A percentile compares a stretch with the other conserved stretches of the same genome.
Conservation (phyloP, 306 rosid genomes). For the Dalbergia cultrata region DNA sequence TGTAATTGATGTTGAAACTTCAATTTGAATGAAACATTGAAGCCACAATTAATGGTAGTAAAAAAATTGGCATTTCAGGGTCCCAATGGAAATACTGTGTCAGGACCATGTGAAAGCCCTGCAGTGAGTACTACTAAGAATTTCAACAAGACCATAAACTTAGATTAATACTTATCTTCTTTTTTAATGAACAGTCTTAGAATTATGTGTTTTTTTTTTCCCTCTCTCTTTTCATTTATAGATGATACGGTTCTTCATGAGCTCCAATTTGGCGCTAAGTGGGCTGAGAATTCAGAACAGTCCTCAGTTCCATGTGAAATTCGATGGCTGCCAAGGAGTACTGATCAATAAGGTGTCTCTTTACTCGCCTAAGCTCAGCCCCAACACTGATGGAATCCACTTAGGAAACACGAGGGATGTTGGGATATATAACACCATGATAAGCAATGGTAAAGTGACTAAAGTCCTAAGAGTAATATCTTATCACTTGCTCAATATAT, state of each 20-base stretch:
- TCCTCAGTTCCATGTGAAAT: constrained; percentile 90
- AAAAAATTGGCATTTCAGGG: constrained; percentile 60
- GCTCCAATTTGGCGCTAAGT: constrained; percentile 75
- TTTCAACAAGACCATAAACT: neutral
- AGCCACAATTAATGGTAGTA: constrained; percentile 16
- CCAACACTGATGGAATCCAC: constrained; percentile 97
- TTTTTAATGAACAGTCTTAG: neutral
- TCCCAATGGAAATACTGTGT: constrained; percentile 64
- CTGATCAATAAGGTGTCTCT: constrained; percentile 68
- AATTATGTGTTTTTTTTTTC: neutral
- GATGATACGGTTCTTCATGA: constrained; percentile 91
- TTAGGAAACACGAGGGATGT: constrained; percentile 73
- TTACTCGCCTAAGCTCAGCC: constrained; percentile 93
- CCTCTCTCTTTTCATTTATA: constrained; percentile 36
- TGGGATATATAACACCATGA: constrained; percentile 74
- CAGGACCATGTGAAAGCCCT: constrained; percentile 95
- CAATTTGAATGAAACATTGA: constrained; percentile 7
- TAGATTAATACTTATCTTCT: neutral
- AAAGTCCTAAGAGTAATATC: neutral
- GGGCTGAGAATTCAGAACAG: constrained; percentile 80
- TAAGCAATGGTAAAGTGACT: constrained; percentile 73
- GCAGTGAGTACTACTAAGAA: constrained; percentile 65
- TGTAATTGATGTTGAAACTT: constrained; percentile 27
- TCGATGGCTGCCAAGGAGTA: constrained; percentile 92
- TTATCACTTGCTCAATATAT: constrained; percentile 8